Percentiles rank a stretch among this genome's conserved stretches.
Evolutionary conservation across 805 yeast species (phyloP).

Genomic region (Candida ortonii): DNA sequence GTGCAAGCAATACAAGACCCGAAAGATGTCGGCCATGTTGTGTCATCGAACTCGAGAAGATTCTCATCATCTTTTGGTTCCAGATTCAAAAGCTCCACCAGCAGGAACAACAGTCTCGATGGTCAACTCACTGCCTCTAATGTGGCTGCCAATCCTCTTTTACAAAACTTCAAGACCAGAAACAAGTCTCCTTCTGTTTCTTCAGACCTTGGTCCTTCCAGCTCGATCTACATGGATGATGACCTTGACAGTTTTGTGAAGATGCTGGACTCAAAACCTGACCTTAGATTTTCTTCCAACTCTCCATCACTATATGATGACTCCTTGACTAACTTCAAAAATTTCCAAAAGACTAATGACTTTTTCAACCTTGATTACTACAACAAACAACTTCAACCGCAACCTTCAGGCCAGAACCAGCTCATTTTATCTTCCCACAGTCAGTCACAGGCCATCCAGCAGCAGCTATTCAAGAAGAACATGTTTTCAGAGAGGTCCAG

Average conservation of each 20-base stretch:
- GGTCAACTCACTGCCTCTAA: slow-evolving; percentile 22
- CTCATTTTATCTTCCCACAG: slow-evolving; percentile 5
- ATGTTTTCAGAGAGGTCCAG: slow-evolving; percentile 15
- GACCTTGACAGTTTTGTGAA: slow-evolving; percentile 35
- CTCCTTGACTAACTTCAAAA: slow-evolving; percentile 28
- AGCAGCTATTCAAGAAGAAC: slow-evolving; percentile 17
- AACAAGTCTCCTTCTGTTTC: slow-evolving; percentile 25
- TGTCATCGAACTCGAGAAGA: slow-evolving; percentile 44
- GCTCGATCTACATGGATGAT: slow-evolving; percentile 31
- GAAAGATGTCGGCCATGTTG: slow-evolving; percentile 11
- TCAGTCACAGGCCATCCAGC: slow-evolving; percentile 3
- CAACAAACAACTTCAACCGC: slow-evolving; percentile 8
- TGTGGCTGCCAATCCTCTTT: slow-evolving; percentile 20
- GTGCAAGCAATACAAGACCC: not conserved
- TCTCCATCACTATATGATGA: slow-evolving; percentile 28
- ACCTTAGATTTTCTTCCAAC: slow-evolving; percentile 30
- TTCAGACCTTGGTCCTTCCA: slow-evolving; percentile 26
- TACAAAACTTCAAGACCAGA: slow-evolving; percentile 26
- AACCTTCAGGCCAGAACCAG: slow-evolving; percentile 12
- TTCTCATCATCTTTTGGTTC: slow-evolving; percentile 74
- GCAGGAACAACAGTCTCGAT: slow-evolving; percentile 31
- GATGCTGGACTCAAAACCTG: slow-evolving; percentile 37
- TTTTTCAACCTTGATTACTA: slow-evolving; percentile 18
- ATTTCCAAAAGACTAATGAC: slow-evolving; percentile 28
- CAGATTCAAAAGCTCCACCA: slow-evolving; percentile 33